Percentiles rank a stretch among this genome's conserved stretches.
phyloP scores from a whole-genome alignment of 345 rosid genomes.

The Aethionema arabicum region DNA sequence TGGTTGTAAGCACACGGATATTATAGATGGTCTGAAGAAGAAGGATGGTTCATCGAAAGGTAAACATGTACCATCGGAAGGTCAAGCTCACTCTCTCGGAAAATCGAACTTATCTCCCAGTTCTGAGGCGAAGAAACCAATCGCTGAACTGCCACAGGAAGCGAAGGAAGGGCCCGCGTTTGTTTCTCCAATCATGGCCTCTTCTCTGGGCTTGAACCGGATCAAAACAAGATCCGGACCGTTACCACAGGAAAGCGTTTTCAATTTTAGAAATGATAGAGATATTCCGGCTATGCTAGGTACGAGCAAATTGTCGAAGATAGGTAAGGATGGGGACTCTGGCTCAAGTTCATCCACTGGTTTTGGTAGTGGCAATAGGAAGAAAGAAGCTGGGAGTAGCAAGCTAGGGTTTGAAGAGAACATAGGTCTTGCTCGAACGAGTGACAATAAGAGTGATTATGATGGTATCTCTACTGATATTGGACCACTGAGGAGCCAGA shows the following conservation, averaged over 20 bases:
- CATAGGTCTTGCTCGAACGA: constrained; percentile 32
- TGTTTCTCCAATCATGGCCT: constrained; percentile 83
- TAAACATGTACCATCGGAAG: constrained; percentile 28
- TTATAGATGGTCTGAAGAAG: constrained; percentile 63
- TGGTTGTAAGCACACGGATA: constrained; percentile 49
- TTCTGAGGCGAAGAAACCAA: constrained; percentile 45
- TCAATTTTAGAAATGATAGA: constrained; percentile 61
- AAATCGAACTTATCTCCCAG: constrained; percentile 40
- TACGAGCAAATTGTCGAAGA: constrained; percentile 79
- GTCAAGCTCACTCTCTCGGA: constrained; percentile 34
- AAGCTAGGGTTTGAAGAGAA: constrained; percentile 48
- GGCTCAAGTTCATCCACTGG: constrained; percentile 36
- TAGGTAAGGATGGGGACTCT: constrained; percentile 41
- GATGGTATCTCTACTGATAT: constrained; percentile 48
- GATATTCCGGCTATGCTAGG: constrained; percentile 49
- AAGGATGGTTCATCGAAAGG: constrained; percentile 61
- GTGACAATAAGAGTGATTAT: constrained; percentile 44
- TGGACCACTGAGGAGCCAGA: constrained; percentile 55
- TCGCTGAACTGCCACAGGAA: constrained; percentile 22
- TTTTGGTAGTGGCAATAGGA: constrained; percentile 43
- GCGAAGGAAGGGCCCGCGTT: constrained; percentile 47
- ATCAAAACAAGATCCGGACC: constrained; percentile 98
- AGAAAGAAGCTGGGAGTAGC: constrained; percentile 56
- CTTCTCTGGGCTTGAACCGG: constrained; percentile 88
- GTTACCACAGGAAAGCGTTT: constrained; percentile 82